Conservation (phyloP, 352 stramenopile species). For the Phytophthora agathidicida region DNA sequence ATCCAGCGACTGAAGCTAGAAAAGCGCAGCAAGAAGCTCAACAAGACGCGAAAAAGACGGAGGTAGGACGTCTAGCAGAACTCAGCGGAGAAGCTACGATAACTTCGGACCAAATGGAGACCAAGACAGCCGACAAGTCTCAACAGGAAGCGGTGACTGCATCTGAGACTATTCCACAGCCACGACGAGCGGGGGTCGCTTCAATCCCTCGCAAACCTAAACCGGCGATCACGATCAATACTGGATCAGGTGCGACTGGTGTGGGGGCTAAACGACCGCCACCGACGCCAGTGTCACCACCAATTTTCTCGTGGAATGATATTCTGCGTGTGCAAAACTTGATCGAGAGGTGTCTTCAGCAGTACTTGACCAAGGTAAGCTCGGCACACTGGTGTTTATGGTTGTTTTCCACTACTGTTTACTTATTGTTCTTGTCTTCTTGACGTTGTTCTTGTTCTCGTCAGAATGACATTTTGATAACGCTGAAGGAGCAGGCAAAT, state of each 20-base stretch:
- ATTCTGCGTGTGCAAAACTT: constrained; percentile 90
- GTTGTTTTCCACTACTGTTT: background rate
- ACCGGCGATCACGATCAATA: constrained; percentile 46
- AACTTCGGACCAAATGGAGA: constrained; percentile 7
- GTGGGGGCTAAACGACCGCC: constrained; percentile 34
- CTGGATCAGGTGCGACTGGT: constrained; percentile 11
- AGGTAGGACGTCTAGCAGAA: constrained; percentile 31
- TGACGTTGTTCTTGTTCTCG: too few relatives aligned
- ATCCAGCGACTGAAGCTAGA: background rate
- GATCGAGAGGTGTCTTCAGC: constrained; percentile 90
- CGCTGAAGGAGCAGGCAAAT: constrained; percentile 72
- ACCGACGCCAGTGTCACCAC: constrained; percentile 27
- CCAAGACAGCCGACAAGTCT: constrained; percentile 8
- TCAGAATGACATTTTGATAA: constrained; percentile 70
- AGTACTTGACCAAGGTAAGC: constrained; percentile 90
- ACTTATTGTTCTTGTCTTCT: background rate
- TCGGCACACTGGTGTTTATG: background rate
- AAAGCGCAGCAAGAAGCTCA: constrained; percentile 8
- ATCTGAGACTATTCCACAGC: background rate
- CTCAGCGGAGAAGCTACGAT: constrained; percentile 15
- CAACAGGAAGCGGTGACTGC: constrained; percentile 1
- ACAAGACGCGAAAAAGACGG: constrained; percentile 22
- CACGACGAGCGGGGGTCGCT: constrained; percentile 20
- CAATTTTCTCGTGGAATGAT: constrained; percentile 87
- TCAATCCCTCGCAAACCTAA: constrained; percentile 32